Evolutionary conservation across 176 grass and related monocot species (phyloP), one percentile per base, ranked within the genome.

Genomic region (Cocos nucifera): DNA sequence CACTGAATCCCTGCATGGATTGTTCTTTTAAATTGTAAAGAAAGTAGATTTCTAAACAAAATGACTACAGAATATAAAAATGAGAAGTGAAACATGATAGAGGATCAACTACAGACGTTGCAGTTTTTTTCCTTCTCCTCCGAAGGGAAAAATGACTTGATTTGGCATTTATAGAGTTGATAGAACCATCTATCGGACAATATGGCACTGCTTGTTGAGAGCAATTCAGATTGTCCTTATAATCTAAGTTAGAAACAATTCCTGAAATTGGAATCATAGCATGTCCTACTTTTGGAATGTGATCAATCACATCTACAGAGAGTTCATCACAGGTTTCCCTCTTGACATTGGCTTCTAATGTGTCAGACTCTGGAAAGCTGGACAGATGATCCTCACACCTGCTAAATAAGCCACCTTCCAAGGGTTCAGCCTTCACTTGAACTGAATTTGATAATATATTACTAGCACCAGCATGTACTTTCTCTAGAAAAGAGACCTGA

Each of bases 61-160:
- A 71, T 30, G 26, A 23, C 35, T 12, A 48, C 20, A 4, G 27
- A 44, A 35, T 27, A 64, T 49, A 24, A 49, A 58, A 15, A 56
- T 58, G 3, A 15, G 75, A 50, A 44, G 48, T 23, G 69, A 81
- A 73, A 62, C 29, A 67, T 50, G 19, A 23, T 71, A 65, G 19
- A 17, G 15, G 70, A 63, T 58, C 50, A 82, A 23, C 14, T 10
- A 57, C 76, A 65, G 82, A 90, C 91, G 86, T 96, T 51, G 83
- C 83, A 52, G 91, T 96, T 71, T 89, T 90, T 58, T 72, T 87
- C 9, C 67, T 80, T 69, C 69, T 85, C 69, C 65, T 87, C 73
- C 61, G 77, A 68, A 63, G 59, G 69, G 75, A 76, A 53, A 44
- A 61, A 53, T 69, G 58, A 69, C 19, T 49, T 54, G 19, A 9